Evolutionary conservation across 1,284 basidiomycete species (phyloP), one percentile per base, ranked within the genome.

Genomic region (Mycosarcoma maydis): DNA sequence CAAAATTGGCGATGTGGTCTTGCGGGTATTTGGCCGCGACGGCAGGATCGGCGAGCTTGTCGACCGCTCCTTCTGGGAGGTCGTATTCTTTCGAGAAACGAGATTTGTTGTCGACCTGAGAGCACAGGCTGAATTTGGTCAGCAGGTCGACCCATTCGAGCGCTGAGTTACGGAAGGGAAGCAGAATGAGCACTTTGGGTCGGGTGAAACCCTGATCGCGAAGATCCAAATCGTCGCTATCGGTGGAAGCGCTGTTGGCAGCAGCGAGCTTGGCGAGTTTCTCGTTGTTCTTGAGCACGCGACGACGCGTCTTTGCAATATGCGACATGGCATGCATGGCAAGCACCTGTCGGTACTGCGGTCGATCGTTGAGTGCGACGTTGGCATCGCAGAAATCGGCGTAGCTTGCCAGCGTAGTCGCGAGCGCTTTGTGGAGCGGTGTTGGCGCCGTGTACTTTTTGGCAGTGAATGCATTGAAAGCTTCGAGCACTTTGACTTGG

Each of bases 141-240:
- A 80, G 46, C 1, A 64, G 39, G 10, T 72, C 44, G 19, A 78
- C 84, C 92, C 90, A 98, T 49, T 87, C 86, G 6, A 92, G 85
- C 0, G 92, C 95, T 34, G 89, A 89, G 33, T 92, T 92, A 46
- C 96, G 92, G 84, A 97, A 92, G 0, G 96, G 96, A 3, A 93
- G 86, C 44, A 98, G 88, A 56, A 98, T 84, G 47, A 98, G 90
- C 11, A 96, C 86, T 36, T 95, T 95, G 19, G 96, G 95, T 8
- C 96, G 90, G 2, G 94, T 97, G 83, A 98, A 98, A 20, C 95
- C 94, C 86, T 98, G 95, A 81, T 98, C 95, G 82, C 92, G 75
- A 22, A 78, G 52, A n/a, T 76, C 72, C 48, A 47, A 45, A 39
- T 77, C 52, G 27, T 67, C 53, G 19, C 53, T 49, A 26, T 58